phyloP scores from a whole-genome alignment of 345 rosid species.

The Melastoma malabathricum region DNA sequence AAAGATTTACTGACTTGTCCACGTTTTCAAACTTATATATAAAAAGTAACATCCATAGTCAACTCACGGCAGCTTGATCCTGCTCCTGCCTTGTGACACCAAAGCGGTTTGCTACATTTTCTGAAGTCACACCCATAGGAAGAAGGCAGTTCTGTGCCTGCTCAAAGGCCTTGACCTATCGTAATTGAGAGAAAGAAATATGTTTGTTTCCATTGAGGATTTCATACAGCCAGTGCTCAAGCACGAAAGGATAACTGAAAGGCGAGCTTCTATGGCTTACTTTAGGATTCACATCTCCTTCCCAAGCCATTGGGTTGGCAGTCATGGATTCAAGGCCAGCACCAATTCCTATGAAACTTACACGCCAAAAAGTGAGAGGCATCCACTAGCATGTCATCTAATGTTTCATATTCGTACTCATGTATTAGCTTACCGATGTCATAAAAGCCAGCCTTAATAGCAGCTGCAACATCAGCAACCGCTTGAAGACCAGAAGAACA shows the following conservation, averaged over 20 bases:
- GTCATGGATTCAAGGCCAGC: constrained; percentile 99
- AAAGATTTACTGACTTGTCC: constrained; percentile 1
- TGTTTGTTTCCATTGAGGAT: too few species aligned
- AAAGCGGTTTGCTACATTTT: constrained; percentile 80
- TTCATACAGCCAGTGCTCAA: neutral
- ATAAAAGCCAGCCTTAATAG: constrained; percentile 91
- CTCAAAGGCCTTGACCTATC: constrained; percentile 50
- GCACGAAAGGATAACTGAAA: neutral
- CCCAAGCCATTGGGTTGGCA: constrained; percentile 67
- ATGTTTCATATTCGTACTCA: neutral
- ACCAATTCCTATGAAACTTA: constrained; percentile 53
- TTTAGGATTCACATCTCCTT: constrained; percentile 71
- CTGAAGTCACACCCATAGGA: constrained; percentile 96
- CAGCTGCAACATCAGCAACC: constrained; percentile 96
- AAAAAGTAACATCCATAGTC: constrained; percentile 6
- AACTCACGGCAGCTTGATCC: constrained; percentile 88
- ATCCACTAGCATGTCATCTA: neutral
- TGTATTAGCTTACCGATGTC: constrained; percentile 49
- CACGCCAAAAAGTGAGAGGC: neutral
- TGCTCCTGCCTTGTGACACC: constrained; percentile 86
- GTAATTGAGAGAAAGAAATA: neutral
- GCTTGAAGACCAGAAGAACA: constrained; percentile 99
- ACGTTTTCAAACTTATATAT: neutral
- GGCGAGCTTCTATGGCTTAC: constrained; percentile 19
- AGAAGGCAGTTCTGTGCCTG: constrained; percentile 86